phyloP scores from a whole-genome alignment of 768 basidiomycete species.

The Termitomyces sp. region DNA sequence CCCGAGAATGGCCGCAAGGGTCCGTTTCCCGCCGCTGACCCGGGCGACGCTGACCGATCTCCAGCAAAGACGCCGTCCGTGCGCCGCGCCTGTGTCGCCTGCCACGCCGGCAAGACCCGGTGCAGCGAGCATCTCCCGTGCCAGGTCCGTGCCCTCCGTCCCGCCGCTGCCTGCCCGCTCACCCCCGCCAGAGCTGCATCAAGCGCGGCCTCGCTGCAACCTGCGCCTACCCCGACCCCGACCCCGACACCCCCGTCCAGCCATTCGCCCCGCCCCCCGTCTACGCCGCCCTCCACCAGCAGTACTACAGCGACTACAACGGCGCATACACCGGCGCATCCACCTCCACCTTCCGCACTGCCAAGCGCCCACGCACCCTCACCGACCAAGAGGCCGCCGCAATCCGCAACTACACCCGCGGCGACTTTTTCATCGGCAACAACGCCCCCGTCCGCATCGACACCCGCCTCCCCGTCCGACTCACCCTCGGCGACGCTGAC shows the following conservation, averaged over 20 bases:
- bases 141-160: slow-evolving; percentile 41
- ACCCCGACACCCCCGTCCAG: slow-evolving; percentile 39
- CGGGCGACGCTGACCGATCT: not conserved
- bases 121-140: slow-evolving; percentile 81
- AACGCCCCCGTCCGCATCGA: slow-evolving; percentile 83
- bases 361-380: slow-evolving; percentile 71
- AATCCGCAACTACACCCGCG: slow-evolving; percentile 75
- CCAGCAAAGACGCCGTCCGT: slow-evolving; percentile 79
- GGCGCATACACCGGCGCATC: slow-evolving; percentile 63
- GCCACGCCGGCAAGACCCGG: slow-evolving; percentile 79
- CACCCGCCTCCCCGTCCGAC: slow-evolving; percentile 71
- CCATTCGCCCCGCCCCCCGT: slow-evolving; percentile 43
- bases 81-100: slow-evolving; percentile 73
- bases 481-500: slow-evolving; percentile 78
- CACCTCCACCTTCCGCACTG: slow-evolving; percentile 74
- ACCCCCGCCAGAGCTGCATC: slow-evolving; percentile 58
- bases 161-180: not conserved
- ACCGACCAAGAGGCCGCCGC: slow-evolving; percentile 83
- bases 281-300: slow-evolving; percentile 52
- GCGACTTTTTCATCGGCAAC: slow-evolving; percentile 77
- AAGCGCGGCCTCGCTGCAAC: slow-evolving; percentile 69
- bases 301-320: slow-evolving; percentile 72
- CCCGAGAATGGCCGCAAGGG: slow-evolving; percentile 56
- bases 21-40: slow-evolving; percentile 30
- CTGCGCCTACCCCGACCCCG: slow-evolving; percentile 79